A percentile compares a stretch with the other conserved stretches of the same genome.
These are phyloP conservation scores for Sporothrix pallida DNA, from an alignment of 2,329 filamentous ascomycete genomes.

Conservation along the genomic window DNA sequence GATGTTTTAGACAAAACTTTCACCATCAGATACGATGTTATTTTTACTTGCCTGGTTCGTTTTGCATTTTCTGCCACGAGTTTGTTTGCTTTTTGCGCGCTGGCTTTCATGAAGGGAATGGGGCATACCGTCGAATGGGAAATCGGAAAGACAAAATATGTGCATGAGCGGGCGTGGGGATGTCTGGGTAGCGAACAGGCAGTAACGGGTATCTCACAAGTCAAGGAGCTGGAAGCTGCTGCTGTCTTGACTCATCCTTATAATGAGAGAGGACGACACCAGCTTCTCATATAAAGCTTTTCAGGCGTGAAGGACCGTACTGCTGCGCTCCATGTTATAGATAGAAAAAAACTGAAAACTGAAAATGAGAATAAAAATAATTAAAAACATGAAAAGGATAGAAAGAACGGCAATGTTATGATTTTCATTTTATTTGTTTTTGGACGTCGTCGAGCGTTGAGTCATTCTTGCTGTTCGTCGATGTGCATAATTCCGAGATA, in stretches of 20 bases:
- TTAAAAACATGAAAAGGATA: neutral
- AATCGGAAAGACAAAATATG: neutral
- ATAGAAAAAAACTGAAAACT: neutral
- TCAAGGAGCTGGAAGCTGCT: neutral
- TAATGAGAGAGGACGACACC: too few relatives aligned
- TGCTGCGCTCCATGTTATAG: neutral
- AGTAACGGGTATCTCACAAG: too few relatives aligned
- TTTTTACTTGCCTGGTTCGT: conserved; percentile 15
- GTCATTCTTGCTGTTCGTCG: neutral
- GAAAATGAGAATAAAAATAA: neutral
- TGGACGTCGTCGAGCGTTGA: too few relatives aligned
- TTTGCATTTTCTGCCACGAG: conserved; percentile 12
- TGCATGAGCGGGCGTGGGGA: neutral
- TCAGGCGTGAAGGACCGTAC: neutral
- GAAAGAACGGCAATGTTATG: too few relatives aligned
- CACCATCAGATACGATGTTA: conserved; percentile 25
- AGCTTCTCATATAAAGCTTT: neutral
- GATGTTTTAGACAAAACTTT: conserved; percentile 32
- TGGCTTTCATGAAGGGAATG: neutral
- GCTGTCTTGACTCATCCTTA: neutral
- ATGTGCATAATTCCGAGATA: conserved; percentile 6
- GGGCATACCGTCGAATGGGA: conserved; percentile 10
- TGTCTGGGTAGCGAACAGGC: neutral
- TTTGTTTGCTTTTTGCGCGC: conserved; percentile 5
- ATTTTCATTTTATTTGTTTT: too few relatives aligned